Evolutionary conservation across 352 stramenopile genomes (phyloP).

Genomic region (Phytopythium litorale): DNA sequence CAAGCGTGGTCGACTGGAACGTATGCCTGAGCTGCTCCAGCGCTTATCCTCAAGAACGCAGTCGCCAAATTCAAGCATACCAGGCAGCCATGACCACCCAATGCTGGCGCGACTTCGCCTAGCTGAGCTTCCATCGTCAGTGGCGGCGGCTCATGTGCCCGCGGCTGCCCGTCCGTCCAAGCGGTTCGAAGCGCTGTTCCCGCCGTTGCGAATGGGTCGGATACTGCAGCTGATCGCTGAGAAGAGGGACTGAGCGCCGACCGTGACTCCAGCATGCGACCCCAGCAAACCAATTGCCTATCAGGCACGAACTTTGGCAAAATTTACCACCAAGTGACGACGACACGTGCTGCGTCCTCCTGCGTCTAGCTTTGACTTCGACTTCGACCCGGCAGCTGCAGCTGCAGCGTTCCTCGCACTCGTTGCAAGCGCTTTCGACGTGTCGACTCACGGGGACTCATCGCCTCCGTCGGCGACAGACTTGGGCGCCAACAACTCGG

Average conservation of each 20-base stretch:
- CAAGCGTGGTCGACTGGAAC: not conserved
- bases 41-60: not conserved
- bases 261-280: not conserved
- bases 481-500: conserved; percentile 9
- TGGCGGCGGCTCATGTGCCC: too few relatives aligned
- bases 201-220: conserved; percentile 32
- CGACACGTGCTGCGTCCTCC: not conserved
- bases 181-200: conserved; percentile 38
- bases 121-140: not conserved
- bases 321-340: not conserved
- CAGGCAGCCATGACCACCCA: not conserved
- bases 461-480: not conserved
- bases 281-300: not conserved
- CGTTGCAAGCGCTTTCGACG: too few relatives aligned
- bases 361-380: not conserved
- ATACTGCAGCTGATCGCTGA: conserved; percentile 31
- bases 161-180: conserved; percentile 26
- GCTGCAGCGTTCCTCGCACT: not conserved
- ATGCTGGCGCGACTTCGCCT: not conserved
- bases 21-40: not conserved
- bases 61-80: not conserved
- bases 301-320: not conserved
- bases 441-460: not conserved
- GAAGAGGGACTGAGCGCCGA: conserved; percentile 13
- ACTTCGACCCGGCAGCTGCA: not conserved